These are phyloP conservation scores for Linderina pennispora DNA, from an alignment of 192 early-diverging fungal species.

Conservation along the genomic window DNA sequence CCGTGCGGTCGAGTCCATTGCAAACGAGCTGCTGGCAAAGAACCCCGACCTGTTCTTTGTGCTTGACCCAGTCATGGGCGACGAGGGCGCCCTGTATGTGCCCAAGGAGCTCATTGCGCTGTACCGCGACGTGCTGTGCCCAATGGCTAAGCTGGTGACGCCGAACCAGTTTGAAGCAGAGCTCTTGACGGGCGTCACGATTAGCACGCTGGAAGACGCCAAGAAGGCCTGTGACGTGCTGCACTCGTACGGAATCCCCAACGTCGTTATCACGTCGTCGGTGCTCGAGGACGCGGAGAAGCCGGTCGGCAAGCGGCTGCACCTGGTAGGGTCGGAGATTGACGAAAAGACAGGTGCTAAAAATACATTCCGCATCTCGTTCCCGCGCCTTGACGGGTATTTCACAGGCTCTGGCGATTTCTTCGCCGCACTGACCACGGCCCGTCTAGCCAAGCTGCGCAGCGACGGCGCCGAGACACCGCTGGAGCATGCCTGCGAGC, in stretches of 20 bases:
- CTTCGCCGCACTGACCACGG: slow-evolving; percentile 69
- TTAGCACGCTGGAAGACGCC: slow-evolving; percentile 49
- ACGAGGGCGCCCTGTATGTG: slow-evolving; percentile 80
- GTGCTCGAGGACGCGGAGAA: slow-evolving; percentile 32
- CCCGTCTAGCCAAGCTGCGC: slow-evolving; percentile 40
- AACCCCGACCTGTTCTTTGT: slow-evolving; percentile 49
- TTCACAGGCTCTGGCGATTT: slow-evolving; percentile 96
- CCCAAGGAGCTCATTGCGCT: slow-evolving; percentile 67
- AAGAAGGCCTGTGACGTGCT: slow-evolving; percentile 52
- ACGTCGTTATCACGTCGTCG: slow-evolving; percentile 76
- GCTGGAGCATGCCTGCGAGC: slow-evolving; percentile 54
- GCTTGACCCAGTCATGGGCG: slow-evolving; percentile 88
- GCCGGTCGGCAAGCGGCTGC: slow-evolving; percentile 15
- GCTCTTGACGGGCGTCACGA: slow-evolving; percentile 55
- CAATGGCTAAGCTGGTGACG: slow-evolving; percentile 70
- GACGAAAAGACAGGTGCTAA: slow-evolving; percentile 2
- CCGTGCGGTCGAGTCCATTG: slow-evolving; percentile 49
- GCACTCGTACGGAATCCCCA: slow-evolving; percentile 59
- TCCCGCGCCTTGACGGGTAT: slow-evolving; percentile 65
- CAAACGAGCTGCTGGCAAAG: slow-evolving; percentile 45
- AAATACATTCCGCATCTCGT: slow-evolving; percentile 61
- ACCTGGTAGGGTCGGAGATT: slow-evolving; percentile 47
- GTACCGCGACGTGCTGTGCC: slow-evolving; percentile 66
- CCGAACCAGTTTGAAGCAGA: slow-evolving; percentile 92
- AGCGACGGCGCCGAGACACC: slow-evolving; percentile 7